Evolutionary conservation across 1,284 basidiomycete species (phyloP), one percentile per base, ranked within the genome.

Genomic region (Apiotrichum siamense): DNA sequence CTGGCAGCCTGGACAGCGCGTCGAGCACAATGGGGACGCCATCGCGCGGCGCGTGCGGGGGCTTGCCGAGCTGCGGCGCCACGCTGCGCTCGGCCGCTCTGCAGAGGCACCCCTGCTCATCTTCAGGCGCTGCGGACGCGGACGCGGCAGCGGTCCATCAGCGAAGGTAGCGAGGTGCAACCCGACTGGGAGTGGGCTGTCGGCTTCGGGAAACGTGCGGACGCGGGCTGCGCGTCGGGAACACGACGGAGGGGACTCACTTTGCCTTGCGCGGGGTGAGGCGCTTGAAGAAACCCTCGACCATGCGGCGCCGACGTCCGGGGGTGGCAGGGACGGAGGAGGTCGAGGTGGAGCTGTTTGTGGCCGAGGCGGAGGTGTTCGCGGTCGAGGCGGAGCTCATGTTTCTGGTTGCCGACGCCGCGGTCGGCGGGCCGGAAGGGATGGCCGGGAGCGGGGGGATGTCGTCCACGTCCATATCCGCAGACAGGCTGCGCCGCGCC

Each of bases 201-300:
- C 35, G n/a, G n/a, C 15, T 15, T n/a, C 12, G 35, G 13, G 9
- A 18, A 17, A 7, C 12, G n/a, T 7, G 7, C 35, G 35, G 12
- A 13, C 35, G 29, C 29, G 29, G 29, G 10, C 15, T 11, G 29
- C 29, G 15, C n/a, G 7, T 13, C 7, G 12, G n/a, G 11, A n/a
- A 36, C 21, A 39, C 21, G 20, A 24, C 37, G 10, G 35, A 11
- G n/a, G 12, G 11, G 11, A 50, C 48, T 44, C 42, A 50, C 48
- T 42, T 33, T 3, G 35, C 39, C 36, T 44, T 36, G 12, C 27
- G 26, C 7, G 48, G 48, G 10, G 41, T 50, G 17, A 50, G 36
- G 36, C 48, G 48, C 17, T 44, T 50, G 33, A 50, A 36, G 26
- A 50, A 21, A 5, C 48, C 48, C 7, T 32, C 41, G 23, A 50